Evolutionary conservation across 331 rosid genomes (phyloP).

Genomic region (Rosa hybrid): DNA sequence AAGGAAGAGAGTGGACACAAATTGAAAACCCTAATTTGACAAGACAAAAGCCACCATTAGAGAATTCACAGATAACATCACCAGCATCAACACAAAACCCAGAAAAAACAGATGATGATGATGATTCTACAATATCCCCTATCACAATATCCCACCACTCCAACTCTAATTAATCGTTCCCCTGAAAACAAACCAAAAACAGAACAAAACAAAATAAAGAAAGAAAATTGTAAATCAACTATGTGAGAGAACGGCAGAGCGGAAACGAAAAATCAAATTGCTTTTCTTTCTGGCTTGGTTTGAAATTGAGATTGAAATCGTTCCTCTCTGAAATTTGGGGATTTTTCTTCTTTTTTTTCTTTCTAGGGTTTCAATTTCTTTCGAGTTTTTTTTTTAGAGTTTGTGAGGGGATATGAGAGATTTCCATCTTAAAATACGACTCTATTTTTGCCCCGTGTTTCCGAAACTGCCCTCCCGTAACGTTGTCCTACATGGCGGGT

Average conservation of each 20-base stretch:
- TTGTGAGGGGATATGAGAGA: not conserved
- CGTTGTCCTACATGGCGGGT: not conserved
- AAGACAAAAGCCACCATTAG: constrained; percentile 41
- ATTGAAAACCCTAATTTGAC: constrained; percentile 69
- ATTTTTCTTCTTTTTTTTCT: too few relatives aligned
- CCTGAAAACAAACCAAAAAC: constrained; percentile 22
- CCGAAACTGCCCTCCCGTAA: not conserved
- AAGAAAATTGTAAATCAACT: not conserved
- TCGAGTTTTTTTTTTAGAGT: not conserved
- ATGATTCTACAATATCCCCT: too few relatives aligned
- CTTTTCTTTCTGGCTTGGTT: not conserved
- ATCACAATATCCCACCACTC: not conserved
- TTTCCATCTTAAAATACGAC: not conserved
- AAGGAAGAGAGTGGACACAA: not conserved
- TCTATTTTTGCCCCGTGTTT: not conserved
- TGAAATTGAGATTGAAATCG: not conserved
- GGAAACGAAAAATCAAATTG: not conserved
- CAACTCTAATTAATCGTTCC: not conserved
- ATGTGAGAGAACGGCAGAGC: not conserved
- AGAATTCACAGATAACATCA: constrained; percentile 13
- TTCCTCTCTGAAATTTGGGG: not conserved
- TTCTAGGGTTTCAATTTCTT: constrained; percentile 18
- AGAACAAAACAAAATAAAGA: not conserved
- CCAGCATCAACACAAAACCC: constrained; percentile 23
- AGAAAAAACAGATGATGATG: not conserved